Evolutionary conservation across 2,329 filamentous ascomycete genomes (phyloP), one percentile per base, ranked within the genome.

Genomic region (Paracamarosporium sp.): DNA sequence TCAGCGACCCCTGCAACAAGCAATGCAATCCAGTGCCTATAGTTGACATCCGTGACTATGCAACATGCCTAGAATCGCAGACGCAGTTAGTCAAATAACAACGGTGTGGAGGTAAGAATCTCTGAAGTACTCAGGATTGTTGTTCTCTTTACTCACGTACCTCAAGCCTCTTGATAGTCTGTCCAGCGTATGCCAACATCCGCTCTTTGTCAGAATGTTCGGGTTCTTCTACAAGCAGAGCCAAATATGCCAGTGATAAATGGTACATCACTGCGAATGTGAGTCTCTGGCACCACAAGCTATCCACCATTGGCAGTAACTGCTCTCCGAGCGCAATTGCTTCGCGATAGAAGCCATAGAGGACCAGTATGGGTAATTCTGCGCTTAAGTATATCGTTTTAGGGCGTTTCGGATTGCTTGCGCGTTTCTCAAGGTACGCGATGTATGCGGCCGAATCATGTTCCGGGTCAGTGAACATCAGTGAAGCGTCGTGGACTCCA

Each of bases 1-100:
- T 93, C 90, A 3, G 85, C 82, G 17, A 91, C 78, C 64, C 92
- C 88, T 1, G 89, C 90, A 53, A 87, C 84, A 0, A 94, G 79
- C 13, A 92, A 78, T 56, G 83, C 85, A 4, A 88, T 86, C 88
- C 89, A 93, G 1, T 84, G 78, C 9, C 87, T 77, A 71, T 92
- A 93, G 73, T 93, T 93, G 66, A 90, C 82, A 48, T 88, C 82
- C 15, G 86, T 89, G 27, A 90, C 82, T 1, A 80, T 71, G 48
- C 87, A 83, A 81, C 88, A 91, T 48, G 86, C 82, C 44, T 47
- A n/a, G 1, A n/a, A 36, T 36, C 33, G 28, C 9, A 35, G 35
- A n/a, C n/a, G n/a, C n/a, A 35, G 44, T 47, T 11, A 47, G 44
- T 35, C 7, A 47, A 24, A 13, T 2, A 1, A 9, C 28, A 36